Base-by-base conservation (phyloP, 345 rosid species). In the Abelmoschus esculentus region DNA sequence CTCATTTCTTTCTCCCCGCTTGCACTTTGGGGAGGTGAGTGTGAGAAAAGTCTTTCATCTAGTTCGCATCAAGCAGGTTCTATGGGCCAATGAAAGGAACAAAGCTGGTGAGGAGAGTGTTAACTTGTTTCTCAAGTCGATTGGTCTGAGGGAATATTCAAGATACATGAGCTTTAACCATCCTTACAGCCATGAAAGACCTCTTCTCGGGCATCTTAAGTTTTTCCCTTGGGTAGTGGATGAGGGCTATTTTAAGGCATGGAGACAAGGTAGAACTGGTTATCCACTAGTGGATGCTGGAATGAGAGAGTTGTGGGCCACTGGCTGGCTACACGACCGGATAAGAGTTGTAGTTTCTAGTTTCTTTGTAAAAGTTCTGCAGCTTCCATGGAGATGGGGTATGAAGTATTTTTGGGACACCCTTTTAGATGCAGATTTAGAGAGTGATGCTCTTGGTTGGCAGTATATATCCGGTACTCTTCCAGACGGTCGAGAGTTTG, bases 391-490 rank as follows among this genome's bases (percentile, higher is more conserved):
- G 98, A 75, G 93, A 82, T 93, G 98, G 98, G 98, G 98, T 54
- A 93, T 93, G 98, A 93, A 93, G 81, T 93, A 93, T 73, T 93
- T 91, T 78, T 93, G 98, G 98, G 98, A 93, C 78, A 93, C 97
- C 60, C 93, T 93, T 60, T 80, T 93, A 64, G 98, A 93, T 79
- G 97, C 98, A 0, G 98, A 93, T 77, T 80, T 93, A 73, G 98
- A 93, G 75, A 93, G 98, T 15, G 97, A 93, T 77, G 88, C 97
- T 63, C 97, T 93, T 59, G 98, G 98, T 75, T 93, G 98, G 98
- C 98, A 93, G 69, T 91, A 93, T 78, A 93, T 93, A 59, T 84
- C 97, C 0, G 97, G 98, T 62, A 93, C 95, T 46, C 86, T 91
- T 61, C 96, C 97, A 2, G 98, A 91, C 76, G 87, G 98, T 70